These are phyloP conservation scores for Eucalyptus fibrosa DNA, from an alignment of 345 rosid species.

Conservation along the genomic window DNA sequence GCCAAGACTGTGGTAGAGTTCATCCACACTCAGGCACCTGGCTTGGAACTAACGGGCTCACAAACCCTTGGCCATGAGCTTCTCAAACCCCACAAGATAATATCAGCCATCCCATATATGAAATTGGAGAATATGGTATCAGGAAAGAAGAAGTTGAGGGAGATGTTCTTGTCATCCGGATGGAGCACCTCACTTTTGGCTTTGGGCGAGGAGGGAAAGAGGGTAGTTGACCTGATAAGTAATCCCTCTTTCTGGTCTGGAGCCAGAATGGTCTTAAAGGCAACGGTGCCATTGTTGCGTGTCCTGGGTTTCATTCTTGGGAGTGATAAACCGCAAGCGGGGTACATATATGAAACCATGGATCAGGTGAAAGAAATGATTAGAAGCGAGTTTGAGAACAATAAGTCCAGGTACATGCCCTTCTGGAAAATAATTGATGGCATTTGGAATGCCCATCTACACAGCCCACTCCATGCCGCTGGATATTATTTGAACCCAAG, in stretches of 20 bases:
- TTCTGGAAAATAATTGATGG: conserved; percentile 52
- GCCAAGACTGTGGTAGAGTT: conserved; percentile 21
- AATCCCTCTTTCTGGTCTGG: conserved; percentile 34
- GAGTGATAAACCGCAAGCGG: conserved; percentile 22
- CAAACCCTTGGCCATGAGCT: conserved; percentile 7
- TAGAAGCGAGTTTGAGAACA: conserved; percentile 2
- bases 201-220: conserved; percentile 10
- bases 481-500: conserved; percentile 53
- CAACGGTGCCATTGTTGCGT: conserved; percentile 27
- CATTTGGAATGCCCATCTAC: conserved; percentile 36
- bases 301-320: conserved; percentile 14
- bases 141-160: conserved; percentile 19
- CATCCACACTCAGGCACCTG: background rate
- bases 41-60: conserved; percentile 6
- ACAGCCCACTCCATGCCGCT: conserved; percentile 57
- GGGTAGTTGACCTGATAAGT: conserved; percentile 12
- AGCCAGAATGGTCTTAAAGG: conserved; percentile 28
- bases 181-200: conserved; percentile 23
- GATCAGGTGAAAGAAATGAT: conserved; percentile 49
- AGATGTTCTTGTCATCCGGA: conserved; percentile 24
- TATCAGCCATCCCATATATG: background rate
- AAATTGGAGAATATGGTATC: conserved; percentile 19
- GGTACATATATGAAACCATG: conserved; percentile 53
- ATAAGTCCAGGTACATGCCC: conserved; percentile 15
- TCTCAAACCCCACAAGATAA: conserved; percentile 19